phyloP scores from a whole-genome alignment of 2,329 filamentous ascomycete genomes.

The Aotearoamyces nothofagi region DNA sequence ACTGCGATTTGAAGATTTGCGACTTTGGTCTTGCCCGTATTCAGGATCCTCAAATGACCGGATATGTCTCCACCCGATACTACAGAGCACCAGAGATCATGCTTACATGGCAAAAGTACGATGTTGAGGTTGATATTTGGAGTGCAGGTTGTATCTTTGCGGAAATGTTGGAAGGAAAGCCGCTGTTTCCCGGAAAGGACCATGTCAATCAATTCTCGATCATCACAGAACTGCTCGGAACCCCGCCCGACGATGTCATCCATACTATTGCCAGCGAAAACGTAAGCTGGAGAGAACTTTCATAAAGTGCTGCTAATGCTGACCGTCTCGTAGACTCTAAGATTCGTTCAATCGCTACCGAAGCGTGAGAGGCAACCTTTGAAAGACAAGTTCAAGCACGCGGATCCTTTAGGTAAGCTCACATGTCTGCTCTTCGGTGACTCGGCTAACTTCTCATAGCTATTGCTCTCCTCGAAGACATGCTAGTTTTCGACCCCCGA shows the following conservation, averaged over 20 bases:
- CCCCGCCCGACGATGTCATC: conserved; percentile 95
- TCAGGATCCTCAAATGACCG: conserved; percentile 98
- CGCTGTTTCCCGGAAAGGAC: conserved; percentile 95
- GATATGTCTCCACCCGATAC: conserved; percentile 96
- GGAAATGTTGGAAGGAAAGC: conserved; percentile 98
- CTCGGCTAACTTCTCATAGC: conserved; percentile 34
- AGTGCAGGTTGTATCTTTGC: conserved; percentile 98
- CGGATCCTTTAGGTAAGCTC: conserved; percentile 62
- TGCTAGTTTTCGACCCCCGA: conserved; percentile 98
- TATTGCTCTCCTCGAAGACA: conserved; percentile 83
- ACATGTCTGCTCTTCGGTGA: conserved; percentile 1
- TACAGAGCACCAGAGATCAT: conserved; percentile 98
- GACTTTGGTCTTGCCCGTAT: conserved; percentile 96
- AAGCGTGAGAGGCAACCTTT: conserved; percentile 86
- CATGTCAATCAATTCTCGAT: conserved; percentile 99
- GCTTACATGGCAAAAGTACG: conserved; percentile 99
- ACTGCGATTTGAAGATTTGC: conserved; percentile 98
- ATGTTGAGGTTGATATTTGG: conserved; percentile 98
- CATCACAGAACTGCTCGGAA: conserved; percentile 93
- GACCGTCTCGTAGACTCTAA: conserved; percentile 50
- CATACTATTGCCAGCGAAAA: conserved; percentile 98
- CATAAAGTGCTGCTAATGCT: conserved; percentile 10
- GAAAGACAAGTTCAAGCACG: conserved; percentile 84
- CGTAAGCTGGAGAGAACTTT: conserved; percentile 32
- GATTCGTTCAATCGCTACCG: conserved; percentile 94